A percentile compares a stretch with the other conserved stretches of the same genome.
Evolutionary conservation across 23 red algal species (phyloP).

Genomic region (Gracilaria caudata): DNA sequence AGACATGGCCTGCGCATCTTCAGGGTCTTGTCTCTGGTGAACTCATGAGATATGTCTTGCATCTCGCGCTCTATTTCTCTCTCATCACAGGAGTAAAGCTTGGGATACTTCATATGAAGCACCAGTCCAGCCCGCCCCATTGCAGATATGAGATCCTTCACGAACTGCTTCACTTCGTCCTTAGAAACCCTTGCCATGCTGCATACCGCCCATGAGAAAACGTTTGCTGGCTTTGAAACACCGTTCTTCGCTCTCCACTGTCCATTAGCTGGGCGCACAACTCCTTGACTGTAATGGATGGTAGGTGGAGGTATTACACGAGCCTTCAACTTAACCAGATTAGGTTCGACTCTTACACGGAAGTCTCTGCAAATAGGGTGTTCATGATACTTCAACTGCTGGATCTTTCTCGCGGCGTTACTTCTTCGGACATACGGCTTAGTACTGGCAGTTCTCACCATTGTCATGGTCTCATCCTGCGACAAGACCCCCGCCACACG

Average conservation of each 20-base stretch:
- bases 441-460: slow-evolving; percentile 52
- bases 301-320: slow-evolving; percentile 44
- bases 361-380: slow-evolving; percentile 47
- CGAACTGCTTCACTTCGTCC: slow-evolving; percentile 18
- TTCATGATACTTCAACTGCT: slow-evolving; percentile 23
- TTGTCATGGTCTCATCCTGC: slow-evolving; percentile 40
- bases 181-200: neutral
- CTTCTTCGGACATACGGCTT: slow-evolving; percentile 20
- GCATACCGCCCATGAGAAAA: slow-evolving; percentile 52
- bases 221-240: neutral
- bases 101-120: slow-evolving; percentile 14
- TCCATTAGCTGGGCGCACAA: slow-evolving; percentile 25
- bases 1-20: slow-evolving; percentile 26
- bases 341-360: slow-evolving; percentile 29
- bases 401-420: slow-evolving; percentile 19
- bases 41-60: slow-evolving; percentile 17
- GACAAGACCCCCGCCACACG: slow-evolving; percentile 34
- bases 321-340: slow-evolving; percentile 38
- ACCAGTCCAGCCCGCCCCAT: neutral
- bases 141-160: slow-evolving; percentile 21
- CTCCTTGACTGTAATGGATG: slow-evolving; percentile 23
- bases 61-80: slow-evolving; percentile 13
- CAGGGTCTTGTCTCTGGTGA: neutral
- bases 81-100: neutral
- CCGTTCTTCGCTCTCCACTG: slow-evolving; percentile 51